A percentile compares a stretch with the other conserved stretches of the same genome.
These are phyloP conservation scores for Podospora australis DNA, from an alignment of 495 filamentous ascomycete genomes.

Conservation along the genomic window DNA sequence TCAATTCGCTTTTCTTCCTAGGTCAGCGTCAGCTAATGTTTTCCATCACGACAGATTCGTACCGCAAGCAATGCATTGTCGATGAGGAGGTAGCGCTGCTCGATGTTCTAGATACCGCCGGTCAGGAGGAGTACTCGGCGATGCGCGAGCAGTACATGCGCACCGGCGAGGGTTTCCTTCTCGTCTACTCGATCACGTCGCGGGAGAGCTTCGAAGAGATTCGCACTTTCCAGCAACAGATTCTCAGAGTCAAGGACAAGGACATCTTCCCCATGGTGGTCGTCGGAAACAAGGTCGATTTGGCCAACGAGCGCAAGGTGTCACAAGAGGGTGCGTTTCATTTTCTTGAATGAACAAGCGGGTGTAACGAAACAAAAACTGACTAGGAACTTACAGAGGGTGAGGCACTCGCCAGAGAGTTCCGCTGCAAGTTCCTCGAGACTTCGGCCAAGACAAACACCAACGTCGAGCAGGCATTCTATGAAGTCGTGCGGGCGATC, in stretches of 20 bases:
- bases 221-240: constrained; percentile 96
- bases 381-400: constrained; percentile 62
- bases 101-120: constrained; percentile 95
- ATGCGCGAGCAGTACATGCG: constrained; percentile 99
- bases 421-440: constrained; percentile 97
- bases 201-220: constrained; percentile 98
- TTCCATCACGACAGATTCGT: constrained; percentile 67
- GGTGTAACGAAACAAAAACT: not conserved
- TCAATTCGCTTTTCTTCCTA: not conserved
- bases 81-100: constrained; percentile 96
- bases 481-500: constrained; percentile 95
- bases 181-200: constrained; percentile 97
- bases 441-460: constrained; percentile 97
- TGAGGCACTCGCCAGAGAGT: constrained; percentile 73
- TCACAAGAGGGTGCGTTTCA: constrained; percentile 70
- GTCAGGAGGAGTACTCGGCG: constrained; percentile 97
- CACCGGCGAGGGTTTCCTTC: constrained; percentile 94
- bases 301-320: constrained; percentile 86
- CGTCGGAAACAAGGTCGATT: constrained; percentile 98
- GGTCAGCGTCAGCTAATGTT: not conserved
- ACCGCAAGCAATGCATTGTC: constrained; percentile 98
- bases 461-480: constrained; percentile 98
- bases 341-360: not conserved
- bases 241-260: constrained; percentile 96
- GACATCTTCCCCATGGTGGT: constrained; percentile 99